These are phyloP conservation scores for Ascocoryne sarcoides DNA, from an alignment of 2,329 filamentous ascomycete species.

Conservation along the genomic window DNA sequence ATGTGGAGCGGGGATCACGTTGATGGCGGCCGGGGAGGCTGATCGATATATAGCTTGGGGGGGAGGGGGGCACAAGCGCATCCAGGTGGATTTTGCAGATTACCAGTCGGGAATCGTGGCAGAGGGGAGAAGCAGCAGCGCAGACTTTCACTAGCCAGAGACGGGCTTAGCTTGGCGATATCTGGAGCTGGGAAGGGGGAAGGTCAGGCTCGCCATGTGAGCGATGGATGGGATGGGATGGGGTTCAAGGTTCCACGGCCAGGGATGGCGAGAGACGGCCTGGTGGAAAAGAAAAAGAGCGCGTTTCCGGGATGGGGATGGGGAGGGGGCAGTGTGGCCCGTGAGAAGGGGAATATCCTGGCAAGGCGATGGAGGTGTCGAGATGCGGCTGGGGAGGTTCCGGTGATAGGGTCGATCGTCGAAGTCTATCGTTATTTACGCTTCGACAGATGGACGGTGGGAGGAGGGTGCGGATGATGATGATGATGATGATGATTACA, in stretches of 20 bases:
- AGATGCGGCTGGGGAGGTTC: neutral
- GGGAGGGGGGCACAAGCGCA: constrained; percentile 21
- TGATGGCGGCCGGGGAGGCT: constrained; percentile 30
- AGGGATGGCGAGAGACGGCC: neutral
- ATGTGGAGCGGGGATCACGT: constrained; percentile 34
- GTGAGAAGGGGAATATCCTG: neutral
- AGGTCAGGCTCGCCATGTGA: constrained; percentile 5
- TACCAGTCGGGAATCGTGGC: constrained; percentile 21
- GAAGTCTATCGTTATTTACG: neutral
- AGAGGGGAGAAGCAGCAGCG: constrained; percentile 5
- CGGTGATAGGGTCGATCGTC: neutral
- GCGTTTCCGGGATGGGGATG: neutral
- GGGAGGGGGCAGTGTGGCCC: neutral
- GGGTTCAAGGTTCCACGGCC: neutral
- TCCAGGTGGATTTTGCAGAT: constrained; percentile 19
- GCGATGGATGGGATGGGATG: constrained; percentile 4
- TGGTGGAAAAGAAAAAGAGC: too few species aligned
- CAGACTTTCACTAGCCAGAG: neutral
- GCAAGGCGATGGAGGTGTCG: neutral
- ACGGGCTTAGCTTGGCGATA: too few species aligned
- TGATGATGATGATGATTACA: too few species aligned
- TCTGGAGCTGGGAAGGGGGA: neutral
- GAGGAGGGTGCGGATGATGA: too few species aligned
- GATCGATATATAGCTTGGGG: constrained; percentile 28
- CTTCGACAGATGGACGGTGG: neutral